Conservation (phyloP, 768 basidiomycete genomes). For the Lyophyllum semitale region DNA sequence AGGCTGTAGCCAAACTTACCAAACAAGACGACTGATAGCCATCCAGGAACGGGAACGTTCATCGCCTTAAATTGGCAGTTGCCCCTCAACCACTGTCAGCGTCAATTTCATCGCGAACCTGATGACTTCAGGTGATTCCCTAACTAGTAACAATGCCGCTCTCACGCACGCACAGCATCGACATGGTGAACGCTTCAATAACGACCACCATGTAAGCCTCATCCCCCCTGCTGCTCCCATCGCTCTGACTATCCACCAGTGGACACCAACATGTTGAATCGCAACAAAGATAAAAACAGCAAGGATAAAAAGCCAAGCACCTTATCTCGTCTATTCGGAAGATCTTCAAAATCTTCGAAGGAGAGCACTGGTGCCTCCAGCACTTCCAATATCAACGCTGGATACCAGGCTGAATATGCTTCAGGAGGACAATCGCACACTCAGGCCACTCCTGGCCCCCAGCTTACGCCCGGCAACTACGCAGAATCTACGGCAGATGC, state of each 20-base stretch:
- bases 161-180: not conserved
- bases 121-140: no score
- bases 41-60: no score
- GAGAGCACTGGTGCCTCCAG: not conserved
- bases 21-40: no score
- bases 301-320: not conserved
- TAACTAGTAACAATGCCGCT: not conserved
- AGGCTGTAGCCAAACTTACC: no score
- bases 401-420: not conserved
- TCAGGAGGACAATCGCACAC: not conserved
- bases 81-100: no score
- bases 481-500: no score
- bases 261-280: not conserved
- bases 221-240: not conserved
- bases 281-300: not conserved
- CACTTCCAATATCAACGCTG: not conserved
- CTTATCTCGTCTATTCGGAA: not conserved
- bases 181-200: not conserved
- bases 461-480: not conserved
- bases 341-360: not conserved
- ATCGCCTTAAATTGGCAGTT: no score
- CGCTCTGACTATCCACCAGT: not conserved
- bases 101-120: no score
- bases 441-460: not conserved
- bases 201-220: no score